A percentile compares a stretch with the other conserved stretches of the same genome.
These are phyloP conservation scores for Amorphotheca resinae DNA, from an alignment of 495 filamentous ascomycete species.

Conservation along the genomic window DNA sequence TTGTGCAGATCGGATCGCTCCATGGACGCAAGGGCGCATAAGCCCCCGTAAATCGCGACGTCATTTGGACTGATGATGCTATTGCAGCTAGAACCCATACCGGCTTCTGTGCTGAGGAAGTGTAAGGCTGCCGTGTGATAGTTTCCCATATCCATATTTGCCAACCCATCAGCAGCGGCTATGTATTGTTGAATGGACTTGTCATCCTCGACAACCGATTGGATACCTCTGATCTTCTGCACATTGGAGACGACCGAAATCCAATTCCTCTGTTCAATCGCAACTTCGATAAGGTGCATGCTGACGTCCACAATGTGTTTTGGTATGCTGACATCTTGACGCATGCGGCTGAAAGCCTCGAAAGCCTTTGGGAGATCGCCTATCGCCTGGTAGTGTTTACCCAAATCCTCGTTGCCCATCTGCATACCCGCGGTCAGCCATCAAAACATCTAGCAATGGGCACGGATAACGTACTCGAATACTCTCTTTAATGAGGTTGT, in stretches of 20 bases:
- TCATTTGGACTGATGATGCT: slow-evolving; percentile 75
- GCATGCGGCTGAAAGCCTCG: slow-evolving; percentile 61
- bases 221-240: slow-evolving; percentile 46
- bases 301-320: slow-evolving; percentile 62
- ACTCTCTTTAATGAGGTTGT: slow-evolving; percentile 95
- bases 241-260: slow-evolving; percentile 52
- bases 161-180: slow-evolving; percentile 54
- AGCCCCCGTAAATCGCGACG: slow-evolving; percentile 80
- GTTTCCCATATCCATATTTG: slow-evolving; percentile 49
- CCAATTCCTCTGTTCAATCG: slow-evolving; percentile 56
- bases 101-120: slow-evolving; percentile 48
- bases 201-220: slow-evolving; percentile 44
- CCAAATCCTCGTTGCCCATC: slow-evolving; percentile 71
- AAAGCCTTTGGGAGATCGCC: slow-evolving; percentile 49
- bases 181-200: slow-evolving; percentile 50
- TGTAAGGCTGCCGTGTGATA: slow-evolving; percentile 60
- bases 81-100: slow-evolving; percentile 46
- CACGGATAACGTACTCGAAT: slow-evolving; percentile 53
- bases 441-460: neutral
- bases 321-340: slow-evolving; percentile 58
- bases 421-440: slow-evolving; percentile 20
- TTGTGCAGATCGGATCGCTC: slow-evolving; percentile 59
- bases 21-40: slow-evolving; percentile 87
- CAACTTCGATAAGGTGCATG: slow-evolving; percentile 53
- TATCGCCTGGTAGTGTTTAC: slow-evolving; percentile 50